Percentiles rank a stretch among this genome's conserved stretches.
phyloP scores from a whole-genome alignment of 2,329 filamentous ascomycete genomes.

The Periconia sp. region DNA sequence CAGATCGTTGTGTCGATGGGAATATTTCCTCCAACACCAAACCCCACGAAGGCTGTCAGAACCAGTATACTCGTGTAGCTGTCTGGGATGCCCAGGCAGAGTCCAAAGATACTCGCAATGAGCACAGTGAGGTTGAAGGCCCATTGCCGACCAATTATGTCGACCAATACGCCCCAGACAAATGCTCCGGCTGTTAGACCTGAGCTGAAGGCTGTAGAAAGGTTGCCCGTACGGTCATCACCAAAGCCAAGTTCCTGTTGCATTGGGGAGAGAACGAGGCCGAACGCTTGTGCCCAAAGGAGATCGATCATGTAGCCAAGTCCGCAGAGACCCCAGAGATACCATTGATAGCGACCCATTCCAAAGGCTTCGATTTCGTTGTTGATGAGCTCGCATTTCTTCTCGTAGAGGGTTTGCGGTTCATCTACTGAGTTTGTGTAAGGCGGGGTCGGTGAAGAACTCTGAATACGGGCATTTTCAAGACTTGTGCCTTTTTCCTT shows the following conservation, averaged over 20 bases:
- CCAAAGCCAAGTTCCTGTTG: constrained; percentile 64
- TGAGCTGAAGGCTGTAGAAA: constrained; percentile 61
- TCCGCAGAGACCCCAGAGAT: constrained; percentile 59
- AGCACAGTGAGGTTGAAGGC: constrained; percentile 65
- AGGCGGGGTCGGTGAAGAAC: no score
- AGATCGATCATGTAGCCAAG: constrained; percentile 64
- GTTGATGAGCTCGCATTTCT: no score
- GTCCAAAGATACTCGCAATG: constrained; percentile 60
- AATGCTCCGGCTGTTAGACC: constrained; percentile 63
- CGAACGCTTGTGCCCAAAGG: constrained; percentile 65
- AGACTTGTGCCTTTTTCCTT: no score
- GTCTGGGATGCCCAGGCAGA: constrained; percentile 58
- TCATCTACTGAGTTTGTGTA: no score
- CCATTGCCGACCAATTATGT: constrained; percentile 60
- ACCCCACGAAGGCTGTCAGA: constrained; percentile 61
- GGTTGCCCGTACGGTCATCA: constrained; percentile 53
- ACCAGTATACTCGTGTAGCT: constrained; percentile 59
- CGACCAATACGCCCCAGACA: constrained; percentile 62
- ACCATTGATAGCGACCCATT: constrained; percentile 62
- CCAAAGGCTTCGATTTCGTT: constrained; percentile 54
- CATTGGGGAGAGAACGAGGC: constrained; percentile 60
- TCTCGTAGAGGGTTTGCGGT: no score
- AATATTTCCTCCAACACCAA: constrained; percentile 61
- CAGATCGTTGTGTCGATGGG: constrained; percentile 63
- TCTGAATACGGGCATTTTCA: no score